phyloP scores from a whole-genome alignment of 2,329 filamentous ascomycete species.

The Beauveria sp. region DNA sequence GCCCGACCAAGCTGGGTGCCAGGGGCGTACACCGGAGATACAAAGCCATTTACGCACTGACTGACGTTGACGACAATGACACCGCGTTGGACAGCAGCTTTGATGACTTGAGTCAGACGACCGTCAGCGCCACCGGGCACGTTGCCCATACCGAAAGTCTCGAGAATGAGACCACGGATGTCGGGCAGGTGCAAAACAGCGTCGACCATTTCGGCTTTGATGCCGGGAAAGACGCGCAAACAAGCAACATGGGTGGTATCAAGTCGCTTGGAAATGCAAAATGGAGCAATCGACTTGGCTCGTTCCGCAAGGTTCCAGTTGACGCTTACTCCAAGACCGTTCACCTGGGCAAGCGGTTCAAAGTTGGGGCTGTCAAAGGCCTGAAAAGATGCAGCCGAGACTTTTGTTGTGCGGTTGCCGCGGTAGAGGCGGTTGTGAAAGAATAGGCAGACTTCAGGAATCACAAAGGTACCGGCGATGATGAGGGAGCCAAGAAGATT shows the following conservation, averaged over 20 bases:
- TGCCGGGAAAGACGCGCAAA: constrained; percentile 83
- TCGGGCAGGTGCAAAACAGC: constrained; percentile 70
- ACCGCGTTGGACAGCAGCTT: constrained; percentile 68
- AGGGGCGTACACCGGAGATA: constrained; percentile 70
- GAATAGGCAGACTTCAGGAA: constrained; percentile 88
- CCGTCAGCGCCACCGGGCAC: constrained; percentile 76
- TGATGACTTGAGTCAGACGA: constrained; percentile 69
- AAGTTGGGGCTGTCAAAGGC: constrained; percentile 87
- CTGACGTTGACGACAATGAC: constrained; percentile 87
- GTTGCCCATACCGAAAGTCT: constrained; percentile 91
- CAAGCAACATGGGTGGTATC: constrained; percentile 87
- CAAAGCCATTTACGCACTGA: constrained; percentile 74
- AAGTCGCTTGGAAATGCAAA: constrained; percentile 65
- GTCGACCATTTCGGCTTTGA: constrained; percentile 89
- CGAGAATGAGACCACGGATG: constrained; percentile 73
- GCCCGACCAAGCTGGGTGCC: constrained; percentile 71
- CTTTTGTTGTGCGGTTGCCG: constrained; percentile 81
- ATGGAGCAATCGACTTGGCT: constrained; percentile 65
- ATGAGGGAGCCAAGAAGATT: constrained; percentile 84
- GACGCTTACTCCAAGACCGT: constrained; percentile 71
- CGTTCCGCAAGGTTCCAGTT: constrained; percentile 72
- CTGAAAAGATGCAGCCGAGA: constrained; percentile 77
- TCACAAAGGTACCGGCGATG: constrained; percentile 84
- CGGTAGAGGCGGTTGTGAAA: constrained; percentile 89
- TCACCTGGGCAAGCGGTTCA: constrained; percentile 72